A percentile compares a stretch with the other conserved stretches of the same genome.
phyloP scores from a whole-genome alignment of 2,329 filamentous ascomycete species.

The Aspergillus sergii region DNA sequence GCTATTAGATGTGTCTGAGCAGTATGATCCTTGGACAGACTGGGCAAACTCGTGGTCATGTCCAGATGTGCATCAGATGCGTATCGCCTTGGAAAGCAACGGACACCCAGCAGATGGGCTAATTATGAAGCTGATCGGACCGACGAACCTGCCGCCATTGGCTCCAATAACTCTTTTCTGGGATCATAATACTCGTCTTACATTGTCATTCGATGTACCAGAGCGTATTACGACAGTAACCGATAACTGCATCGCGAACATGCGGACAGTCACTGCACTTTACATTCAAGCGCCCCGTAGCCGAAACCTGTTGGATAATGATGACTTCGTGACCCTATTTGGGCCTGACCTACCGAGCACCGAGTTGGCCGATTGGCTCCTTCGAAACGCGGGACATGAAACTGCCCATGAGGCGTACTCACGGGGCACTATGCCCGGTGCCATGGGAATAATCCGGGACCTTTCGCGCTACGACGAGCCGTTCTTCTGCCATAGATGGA shows the following conservation, averaged over 20 bases:
- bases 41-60: slow-evolving; percentile 31
- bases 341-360: slow-evolving; percentile 22
- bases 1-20: slow-evolving; percentile 25
- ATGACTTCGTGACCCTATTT: slow-evolving; percentile 34
- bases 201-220: slow-evolving; percentile 21
- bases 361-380: slow-evolving; percentile 26
- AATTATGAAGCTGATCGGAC: slow-evolving; percentile 25
- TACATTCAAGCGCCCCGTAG: slow-evolving; percentile 29
- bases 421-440: neutral
- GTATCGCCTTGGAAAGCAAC: slow-evolving; percentile 23
- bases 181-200: slow-evolving; percentile 27
- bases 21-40: slow-evolving; percentile 35
- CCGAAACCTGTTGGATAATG: slow-evolving; percentile 2
- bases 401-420: slow-evolving; percentile 25
- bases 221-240: slow-evolving; percentile 13
- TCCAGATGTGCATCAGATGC: slow-evolving; percentile 24
- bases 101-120: slow-evolving; percentile 17
- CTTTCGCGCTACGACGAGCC: slow-evolving; percentile 26
- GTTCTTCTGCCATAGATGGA: slow-evolving; percentile 30
- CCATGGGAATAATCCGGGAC: slow-evolving; percentile 33
- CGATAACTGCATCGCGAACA: slow-evolving; percentile 25
- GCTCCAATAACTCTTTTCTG: slow-evolving; percentile 31
- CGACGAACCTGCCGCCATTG: slow-evolving; percentile 19
- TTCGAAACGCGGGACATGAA: slow-evolving; percentile 23
- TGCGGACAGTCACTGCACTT: slow-evolving; percentile 36